A percentile compares a stretch with the other conserved stretches of the same genome.
phyloP scores from a whole-genome alignment of 352 stramenopile genomes.

The Phytophthora melonis region DNA sequence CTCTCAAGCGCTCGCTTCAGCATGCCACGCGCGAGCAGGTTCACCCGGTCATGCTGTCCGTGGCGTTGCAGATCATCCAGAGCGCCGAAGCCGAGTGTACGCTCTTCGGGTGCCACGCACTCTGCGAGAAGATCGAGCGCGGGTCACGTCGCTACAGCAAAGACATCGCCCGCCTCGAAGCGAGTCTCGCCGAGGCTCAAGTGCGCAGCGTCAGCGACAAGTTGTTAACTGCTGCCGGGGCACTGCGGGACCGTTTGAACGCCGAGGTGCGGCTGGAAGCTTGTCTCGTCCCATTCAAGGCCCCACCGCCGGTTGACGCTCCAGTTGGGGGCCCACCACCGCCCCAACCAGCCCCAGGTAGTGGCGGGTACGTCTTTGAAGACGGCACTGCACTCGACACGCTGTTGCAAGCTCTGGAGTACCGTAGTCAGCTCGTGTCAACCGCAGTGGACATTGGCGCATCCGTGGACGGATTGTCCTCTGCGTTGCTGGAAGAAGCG shows the following conservation, averaged over 20 bases:
- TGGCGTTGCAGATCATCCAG: slow-evolving; percentile 72
- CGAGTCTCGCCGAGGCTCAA: slow-evolving; percentile 66
- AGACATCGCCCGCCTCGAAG: slow-evolving; percentile 72
- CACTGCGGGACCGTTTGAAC: slow-evolving; percentile 65
- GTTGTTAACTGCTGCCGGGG: slow-evolving; percentile 52
- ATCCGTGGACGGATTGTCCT: slow-evolving; percentile 60
- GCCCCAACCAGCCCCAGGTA: slow-evolving; percentile 14
- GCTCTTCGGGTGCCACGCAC: slow-evolving; percentile 77
- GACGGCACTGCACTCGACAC: slow-evolving; percentile 57
- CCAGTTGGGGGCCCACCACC: slow-evolving; percentile 7
- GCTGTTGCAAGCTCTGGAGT: slow-evolving; percentile 75
- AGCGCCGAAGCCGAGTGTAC: slow-evolving; percentile 83
- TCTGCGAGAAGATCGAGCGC: slow-evolving; percentile 69
- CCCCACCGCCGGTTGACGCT: slow-evolving; percentile 19
- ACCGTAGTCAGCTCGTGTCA: slow-evolving; percentile 64
- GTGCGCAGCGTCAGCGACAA: slow-evolving; percentile 62
- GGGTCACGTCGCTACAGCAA: slow-evolving; percentile 59
- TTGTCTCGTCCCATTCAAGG: slow-evolving; percentile 59
- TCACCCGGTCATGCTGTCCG: slow-evolving; percentile 58
- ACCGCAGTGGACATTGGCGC: slow-evolving; percentile 57
- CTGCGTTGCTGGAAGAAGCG: slow-evolving; percentile 66
- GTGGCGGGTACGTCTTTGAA: slow-evolving; percentile 57
- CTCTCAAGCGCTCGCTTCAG: slow-evolving; percentile 65
- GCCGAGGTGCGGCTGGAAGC: slow-evolving; percentile 76
- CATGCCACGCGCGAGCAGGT: slow-evolving; percentile 62